These are phyloP conservation scores for Rhodosorus marinus DNA, from an alignment of 23 red algal species.

Conservation along the genomic window DNA sequence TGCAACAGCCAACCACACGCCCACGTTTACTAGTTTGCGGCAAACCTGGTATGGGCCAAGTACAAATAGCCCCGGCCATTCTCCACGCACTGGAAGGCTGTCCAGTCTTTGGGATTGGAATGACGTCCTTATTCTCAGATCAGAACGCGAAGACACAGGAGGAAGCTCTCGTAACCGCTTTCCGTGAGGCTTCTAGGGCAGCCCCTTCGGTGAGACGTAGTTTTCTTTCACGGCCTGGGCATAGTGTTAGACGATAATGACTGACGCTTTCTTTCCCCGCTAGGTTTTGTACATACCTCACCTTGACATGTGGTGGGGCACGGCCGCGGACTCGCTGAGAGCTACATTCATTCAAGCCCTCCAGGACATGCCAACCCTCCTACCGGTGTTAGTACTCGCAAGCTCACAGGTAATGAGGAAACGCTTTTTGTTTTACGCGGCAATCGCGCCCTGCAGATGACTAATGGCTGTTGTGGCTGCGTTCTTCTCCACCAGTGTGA, in stretches of 20 bases:
- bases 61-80: constrained; percentile 31
- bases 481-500: no score
- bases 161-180: constrained; percentile 40
- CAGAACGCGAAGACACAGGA: constrained; percentile 20
- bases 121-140: constrained; percentile 46
- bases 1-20: constrained; percentile 15
- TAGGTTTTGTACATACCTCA: constrained; percentile 70
- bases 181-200: constrained; percentile 50
- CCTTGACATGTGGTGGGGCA: constrained; percentile 46
- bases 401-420: no score
- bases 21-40: constrained; percentile 48
- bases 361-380: constrained; percentile 32
- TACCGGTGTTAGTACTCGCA: constrained; percentile 49
- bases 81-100: constrained; percentile 45
- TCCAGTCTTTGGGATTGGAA: constrained; percentile 48
- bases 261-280: no score
- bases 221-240: no score
- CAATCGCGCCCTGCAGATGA: no score
- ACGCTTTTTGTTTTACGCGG: no score
- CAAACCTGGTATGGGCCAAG: constrained; percentile 44
- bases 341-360: constrained; percentile 24
- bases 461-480: no score
- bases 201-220: no score
- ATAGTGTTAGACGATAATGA: no score
- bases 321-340: constrained; percentile 12